Base-by-base conservation (phyloP, 768 basidiomycete genomes). In the Tulasnella sp. region DNA sequence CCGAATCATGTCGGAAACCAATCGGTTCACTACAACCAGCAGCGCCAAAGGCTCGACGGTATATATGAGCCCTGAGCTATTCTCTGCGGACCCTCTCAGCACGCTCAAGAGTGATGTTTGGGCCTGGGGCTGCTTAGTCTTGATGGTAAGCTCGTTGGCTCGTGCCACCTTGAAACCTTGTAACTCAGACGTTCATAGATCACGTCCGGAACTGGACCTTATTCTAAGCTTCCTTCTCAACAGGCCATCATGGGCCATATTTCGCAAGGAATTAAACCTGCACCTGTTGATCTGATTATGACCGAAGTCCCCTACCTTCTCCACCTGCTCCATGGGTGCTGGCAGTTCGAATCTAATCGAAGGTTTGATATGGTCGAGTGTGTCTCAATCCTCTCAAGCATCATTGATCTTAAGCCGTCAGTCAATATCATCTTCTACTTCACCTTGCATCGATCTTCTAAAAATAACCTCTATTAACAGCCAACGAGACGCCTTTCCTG, bases 41-140 rank as follows among this genome's bases (percentile, higher is more conserved):
- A 74, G n/a, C 16, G 36, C 19, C 38, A 46, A 46, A 39, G 72
- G 72, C 24, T 40, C 72, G 27, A 19, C 44, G 1, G 8, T 39
- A 12, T 74, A 74, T 34, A 40, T 39, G 72, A 74, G 72, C 72
- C 72, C 72, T 27, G 72, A 74, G 5, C 72, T 74, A 2, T 74
- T 74, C 44, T 39, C 38, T 3, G 72, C 4, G 24, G 16, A 74
- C 21, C 38, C 39, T 31, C 34, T 9, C 10, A 19, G 19, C 27
- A 74, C 72, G 8, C 72, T 74, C 10, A 74, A 74, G 31, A 40
- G 72, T 21, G 72, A 74, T 21, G 72, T 74, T n/a, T 74, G 72
- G 72, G 72, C 72, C 6, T 74, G 72, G 72, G 72, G 72, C 24
- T 74, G 72, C 16, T 16, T 74, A 9, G 34, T 74, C 1, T 46